Evolutionary conservation across 2,329 filamentous ascomycete species (phyloP).

Genomic region (Daldinia eschscholtzii): DNA sequence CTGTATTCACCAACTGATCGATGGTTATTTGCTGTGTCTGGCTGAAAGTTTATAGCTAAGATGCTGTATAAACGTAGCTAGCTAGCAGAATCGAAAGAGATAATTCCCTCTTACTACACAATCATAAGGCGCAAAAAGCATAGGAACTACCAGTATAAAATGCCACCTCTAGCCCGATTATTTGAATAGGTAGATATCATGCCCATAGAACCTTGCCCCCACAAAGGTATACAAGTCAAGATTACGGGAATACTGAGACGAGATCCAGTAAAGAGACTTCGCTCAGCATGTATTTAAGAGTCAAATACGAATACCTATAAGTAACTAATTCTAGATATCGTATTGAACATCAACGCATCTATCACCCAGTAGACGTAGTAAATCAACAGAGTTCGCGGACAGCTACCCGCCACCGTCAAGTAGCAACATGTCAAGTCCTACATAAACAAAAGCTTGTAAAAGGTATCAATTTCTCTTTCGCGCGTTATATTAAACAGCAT

Average conservation of each 20-base stretch:
- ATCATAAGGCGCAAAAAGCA: not conserved
- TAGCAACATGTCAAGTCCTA: not conserved
- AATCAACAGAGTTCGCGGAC: not conserved
- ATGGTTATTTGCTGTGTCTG: too few relatives aligned
- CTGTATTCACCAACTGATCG: too few relatives aligned
- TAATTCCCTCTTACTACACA: not conserved
- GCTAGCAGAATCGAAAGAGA: not conserved
- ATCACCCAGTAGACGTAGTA: not conserved
- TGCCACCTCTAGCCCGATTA: not conserved
- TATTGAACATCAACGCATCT: not conserved
- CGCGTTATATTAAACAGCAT: slow-evolving; percentile 1
- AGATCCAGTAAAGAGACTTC: not conserved
- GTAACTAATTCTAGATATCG: not conserved
- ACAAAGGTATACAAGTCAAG: not conserved
- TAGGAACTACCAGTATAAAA: too few relatives aligned
- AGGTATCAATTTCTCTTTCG: slow-evolving; percentile 11
- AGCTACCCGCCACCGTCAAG: not conserved
- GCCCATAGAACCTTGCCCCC: not conserved
- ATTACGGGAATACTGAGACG: not conserved
- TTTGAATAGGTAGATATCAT: not conserved
- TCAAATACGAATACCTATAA: too few relatives aligned
- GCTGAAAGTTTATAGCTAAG: too few relatives aligned
- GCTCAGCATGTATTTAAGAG: too few relatives aligned
- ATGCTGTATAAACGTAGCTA: too few relatives aligned
- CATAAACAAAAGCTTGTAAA: not conserved